Conservation (phyloP, 164 flowering plant genomes). For the Pachysandra terminalis region DNA sequence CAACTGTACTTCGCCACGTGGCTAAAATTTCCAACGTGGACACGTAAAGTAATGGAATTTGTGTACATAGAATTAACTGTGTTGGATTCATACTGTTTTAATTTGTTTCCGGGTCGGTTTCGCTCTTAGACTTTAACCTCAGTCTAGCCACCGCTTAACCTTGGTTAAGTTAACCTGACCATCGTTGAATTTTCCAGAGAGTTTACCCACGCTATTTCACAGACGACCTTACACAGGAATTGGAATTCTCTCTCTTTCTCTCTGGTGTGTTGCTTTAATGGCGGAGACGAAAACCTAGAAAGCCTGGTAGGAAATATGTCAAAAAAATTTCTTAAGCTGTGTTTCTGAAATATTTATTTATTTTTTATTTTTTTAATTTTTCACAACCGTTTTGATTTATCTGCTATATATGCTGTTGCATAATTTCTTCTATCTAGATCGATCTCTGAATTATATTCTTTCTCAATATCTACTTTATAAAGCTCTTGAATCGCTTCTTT, state of each 20-base stretch:
- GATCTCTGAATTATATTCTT: neutral
- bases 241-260: neutral
- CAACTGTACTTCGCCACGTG: too few relatives aligned
- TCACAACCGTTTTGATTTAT: neutral
- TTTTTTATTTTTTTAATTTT: neutral
- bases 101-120: too few relatives aligned
- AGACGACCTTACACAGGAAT: neutral
- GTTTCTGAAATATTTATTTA: neutral
- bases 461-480: neutral
- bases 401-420: neutral
- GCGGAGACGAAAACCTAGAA: neutral
- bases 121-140: too few relatives aligned
- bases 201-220: neutral
- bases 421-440: neutral
- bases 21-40: too few relatives aligned
- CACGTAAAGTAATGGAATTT: too few relatives aligned
- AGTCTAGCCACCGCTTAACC: neutral
- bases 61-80: too few relatives aligned
- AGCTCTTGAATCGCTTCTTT: neutral
- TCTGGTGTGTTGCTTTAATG: conserved; percentile 1
- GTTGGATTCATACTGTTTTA: too few relatives aligned
- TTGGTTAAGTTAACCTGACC: neutral
- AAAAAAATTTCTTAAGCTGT: neutral
- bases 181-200: neutral
- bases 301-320: neutral